Evolutionary conservation across 352 stramenopile species (phyloP), one percentile per base, ranked within the genome.

Genomic region (Phytophthora constricta): DNA sequence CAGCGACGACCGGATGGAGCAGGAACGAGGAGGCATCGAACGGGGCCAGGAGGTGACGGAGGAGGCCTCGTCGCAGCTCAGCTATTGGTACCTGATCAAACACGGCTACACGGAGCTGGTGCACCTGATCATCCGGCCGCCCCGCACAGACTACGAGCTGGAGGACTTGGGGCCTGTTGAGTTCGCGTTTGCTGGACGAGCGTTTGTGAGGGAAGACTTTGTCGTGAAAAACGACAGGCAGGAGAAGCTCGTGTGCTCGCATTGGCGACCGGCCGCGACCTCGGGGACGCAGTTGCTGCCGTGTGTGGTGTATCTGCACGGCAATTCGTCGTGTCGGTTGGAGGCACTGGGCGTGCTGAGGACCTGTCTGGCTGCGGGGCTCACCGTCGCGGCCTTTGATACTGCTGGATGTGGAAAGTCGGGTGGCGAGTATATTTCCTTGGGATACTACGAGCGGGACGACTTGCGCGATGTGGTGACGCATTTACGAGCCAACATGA

Each of bases 231-330:
- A 94, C 31, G 80, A 97, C 61, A 79, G 91, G 28, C 64, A 78
- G 17, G 85, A 97, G 70, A 88, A 79, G 31, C 71, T 99, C 9
- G 80, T 98, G 53, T 99, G 97, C 74, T 98, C 93, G 28, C 92
- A 98, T 65, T 99, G 97, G 97, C 80, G 90, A 60, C 94, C 92
- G 0, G 65, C 68, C 20, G 66, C 66, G n/a, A 43, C 74, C 51
- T 51, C 68, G 9, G 58, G 74, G 22, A 63, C 53, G 3, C 68
- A 83, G 37, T 71, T 92, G 27, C 70, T 95, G 45, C 90, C 92
- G 14, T 98, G 96, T 68, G 83, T 99, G 4, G 98, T 99, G 58
- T 99, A 99, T 60, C 84, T 99, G 58, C 98, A 99, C 67, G 98
- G 98, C 53, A 99, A 99, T 73, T 98, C 93, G 10, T 98, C 91